These are phyloP conservation scores for Candida ascalaphidarum DNA, from an alignment of 805 yeast genomes.

Conservation along the genomic window DNA sequence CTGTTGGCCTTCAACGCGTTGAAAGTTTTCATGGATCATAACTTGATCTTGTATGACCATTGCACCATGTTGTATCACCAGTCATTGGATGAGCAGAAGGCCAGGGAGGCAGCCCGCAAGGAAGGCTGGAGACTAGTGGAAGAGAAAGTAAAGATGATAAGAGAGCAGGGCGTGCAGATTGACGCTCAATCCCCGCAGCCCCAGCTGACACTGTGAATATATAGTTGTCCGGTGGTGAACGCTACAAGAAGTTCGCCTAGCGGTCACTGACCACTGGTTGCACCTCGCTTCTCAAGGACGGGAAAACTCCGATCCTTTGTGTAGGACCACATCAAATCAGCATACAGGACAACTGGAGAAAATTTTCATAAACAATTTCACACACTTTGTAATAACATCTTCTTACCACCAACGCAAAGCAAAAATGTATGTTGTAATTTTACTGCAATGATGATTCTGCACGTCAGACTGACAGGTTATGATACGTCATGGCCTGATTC, in stretches of 20 bases:
- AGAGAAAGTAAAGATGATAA: constrained; percentile 37
- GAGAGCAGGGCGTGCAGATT: no score
- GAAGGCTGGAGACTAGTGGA: constrained; percentile 69
- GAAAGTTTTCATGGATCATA: constrained; percentile 86
- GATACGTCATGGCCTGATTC: no score
- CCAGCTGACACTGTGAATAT: no score
- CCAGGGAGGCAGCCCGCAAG: constrained; percentile 51
- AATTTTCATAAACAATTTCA: not conserved
- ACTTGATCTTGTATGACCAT: constrained; percentile 84
- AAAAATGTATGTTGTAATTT: not conserved
- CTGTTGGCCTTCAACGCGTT: constrained; percentile 85
- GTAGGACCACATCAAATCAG: not conserved
- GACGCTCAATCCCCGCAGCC: no score
- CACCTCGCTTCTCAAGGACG: constrained; percentile 1
- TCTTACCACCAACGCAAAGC: not conserved
- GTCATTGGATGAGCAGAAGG: constrained; percentile 63
- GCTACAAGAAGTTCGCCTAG: no score
- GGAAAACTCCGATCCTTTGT: no score
- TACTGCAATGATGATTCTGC: constrained; percentile 9
- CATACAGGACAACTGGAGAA: not conserved
- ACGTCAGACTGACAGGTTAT: constrained; percentile 2
- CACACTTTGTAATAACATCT: not conserved
- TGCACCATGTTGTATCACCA: constrained; percentile 85
- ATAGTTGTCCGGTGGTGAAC: no score
- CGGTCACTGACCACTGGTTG: constrained; percentile 2